A percentile compares a stretch with the other conserved stretches of the same genome.
These are phyloP conservation scores for Lactarius akahatsu DNA, from an alignment of 768 basidiomycete species.

Conservation along the genomic window DNA sequence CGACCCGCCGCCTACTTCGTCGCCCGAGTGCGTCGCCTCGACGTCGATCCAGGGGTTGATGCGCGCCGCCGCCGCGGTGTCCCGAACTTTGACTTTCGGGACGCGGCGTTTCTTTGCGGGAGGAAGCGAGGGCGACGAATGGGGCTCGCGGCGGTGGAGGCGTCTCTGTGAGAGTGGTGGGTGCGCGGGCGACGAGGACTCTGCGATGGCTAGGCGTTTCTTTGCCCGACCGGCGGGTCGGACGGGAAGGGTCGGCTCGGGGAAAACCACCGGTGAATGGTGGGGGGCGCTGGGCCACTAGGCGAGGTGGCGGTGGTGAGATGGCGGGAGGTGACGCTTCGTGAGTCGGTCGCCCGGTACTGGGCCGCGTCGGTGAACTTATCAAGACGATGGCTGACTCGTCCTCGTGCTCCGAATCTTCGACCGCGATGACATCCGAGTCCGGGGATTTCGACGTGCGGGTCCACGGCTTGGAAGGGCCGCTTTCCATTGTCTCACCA, in stretches of 20 bases:
- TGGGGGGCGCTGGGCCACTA: slow-evolving; percentile 28
- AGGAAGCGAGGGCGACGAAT: slow-evolving; percentile 3
- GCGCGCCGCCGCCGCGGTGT: slow-evolving; percentile 39
- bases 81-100: slow-evolving; percentile 34
- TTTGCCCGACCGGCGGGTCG: slow-evolving; percentile 39
- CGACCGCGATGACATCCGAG: slow-evolving; percentile 22
- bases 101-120: slow-evolving; percentile 30
- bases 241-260: slow-evolving; percentile 47
- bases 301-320: slow-evolving; percentile 36
- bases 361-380: slow-evolving; percentile 7
- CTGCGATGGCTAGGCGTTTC: slow-evolving; percentile 31
- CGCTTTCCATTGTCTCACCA: slow-evolving; percentile 1
- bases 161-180: slow-evolving; percentile 38
- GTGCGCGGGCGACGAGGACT: slow-evolving; percentile 37
- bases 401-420: slow-evolving; percentile 19
- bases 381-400: slow-evolving; percentile 9
- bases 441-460: background rate
- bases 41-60: slow-evolving; percentile 56
- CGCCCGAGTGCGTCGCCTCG: slow-evolving; percentile 78
- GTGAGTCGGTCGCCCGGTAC: background rate
- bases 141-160: slow-evolving; percentile 28
- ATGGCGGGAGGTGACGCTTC: slow-evolving; percentile 39
- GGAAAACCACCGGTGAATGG: slow-evolving; percentile 29
- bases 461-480: slow-evolving; percentile 2
- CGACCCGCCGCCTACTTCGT: slow-evolving; percentile 55